phyloP scores from a whole-genome alignment of 2,329 filamentous ascomycete species.

The Reticulascus tulasneorum region DNA sequence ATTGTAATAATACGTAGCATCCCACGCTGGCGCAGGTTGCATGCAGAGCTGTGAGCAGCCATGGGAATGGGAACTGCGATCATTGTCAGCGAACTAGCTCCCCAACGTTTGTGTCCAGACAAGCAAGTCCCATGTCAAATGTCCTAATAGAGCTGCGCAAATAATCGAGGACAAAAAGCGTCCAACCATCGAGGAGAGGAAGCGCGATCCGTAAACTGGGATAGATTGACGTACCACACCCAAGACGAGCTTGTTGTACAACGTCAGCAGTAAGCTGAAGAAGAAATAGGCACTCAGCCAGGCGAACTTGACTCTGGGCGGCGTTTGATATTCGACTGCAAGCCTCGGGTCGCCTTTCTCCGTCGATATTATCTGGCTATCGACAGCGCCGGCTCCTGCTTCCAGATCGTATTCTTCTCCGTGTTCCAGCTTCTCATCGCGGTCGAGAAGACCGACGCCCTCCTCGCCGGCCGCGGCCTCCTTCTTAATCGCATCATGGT shows the following conservation, averaged over 20 bases:
- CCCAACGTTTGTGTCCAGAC: not conserved
- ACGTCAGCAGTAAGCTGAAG: conserved; percentile 43
- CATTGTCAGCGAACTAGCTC: conserved; percentile 8
- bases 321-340: conserved; percentile 36
- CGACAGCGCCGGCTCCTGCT: conserved; percentile 8
- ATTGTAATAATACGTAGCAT: conserved; percentile 47
- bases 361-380: conserved; percentile 6
- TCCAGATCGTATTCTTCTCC: conserved; percentile 15
- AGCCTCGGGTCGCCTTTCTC: conserved; percentile 7
- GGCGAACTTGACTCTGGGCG: conserved; percentile 42
- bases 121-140: conserved; percentile 10
- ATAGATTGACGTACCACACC: conserved; percentile 36
- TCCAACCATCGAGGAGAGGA: no score
- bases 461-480: conserved; percentile 15
- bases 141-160: no score
- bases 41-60: conserved; percentile 57
- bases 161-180: no score
- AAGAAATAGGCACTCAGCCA: conserved; percentile 51
- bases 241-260: conserved; percentile 58
- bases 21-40: conserved; percentile 54
- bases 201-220: not conserved
- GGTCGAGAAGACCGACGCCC: conserved; percentile 14
- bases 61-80: conserved; percentile 53
- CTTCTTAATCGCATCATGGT: conserved; percentile 14
- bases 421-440: conserved; percentile 13